These are phyloP conservation scores for Persicaria maculosa DNA, from an alignment of 148 eudicot genomes.

Conservation along the genomic window DNA sequence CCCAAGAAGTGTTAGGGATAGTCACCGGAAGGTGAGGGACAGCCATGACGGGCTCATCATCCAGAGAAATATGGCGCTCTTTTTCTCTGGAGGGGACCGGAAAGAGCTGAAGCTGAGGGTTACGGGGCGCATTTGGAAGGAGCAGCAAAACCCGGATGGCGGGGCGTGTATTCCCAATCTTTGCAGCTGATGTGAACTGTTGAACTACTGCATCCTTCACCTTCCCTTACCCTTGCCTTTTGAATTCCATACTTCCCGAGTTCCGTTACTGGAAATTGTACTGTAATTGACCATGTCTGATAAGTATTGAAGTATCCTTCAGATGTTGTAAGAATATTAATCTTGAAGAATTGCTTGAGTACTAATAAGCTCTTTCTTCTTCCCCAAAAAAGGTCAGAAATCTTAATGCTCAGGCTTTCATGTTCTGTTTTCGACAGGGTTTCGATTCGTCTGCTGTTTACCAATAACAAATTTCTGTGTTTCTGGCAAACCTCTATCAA, in stretches of 20 bases:
- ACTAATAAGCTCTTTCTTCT: neutral
- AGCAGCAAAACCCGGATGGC: slow-evolving; percentile 51
- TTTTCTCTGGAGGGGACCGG: slow-evolving; percentile 63
- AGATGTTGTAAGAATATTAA: neutral
- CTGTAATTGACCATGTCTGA: neutral
- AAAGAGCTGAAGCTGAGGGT: slow-evolving; percentile 63
- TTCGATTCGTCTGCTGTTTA: too few relatives aligned
- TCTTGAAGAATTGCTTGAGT: neutral
- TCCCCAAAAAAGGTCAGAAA: neutral
- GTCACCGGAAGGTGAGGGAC: slow-evolving; percentile 74
- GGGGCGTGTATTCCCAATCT: slow-evolving; percentile 59
- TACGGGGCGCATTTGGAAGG: slow-evolving; percentile 62
- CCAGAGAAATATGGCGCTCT: slow-evolving; percentile 61
- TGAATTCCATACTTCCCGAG: too few relatives aligned
- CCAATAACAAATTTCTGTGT: too few relatives aligned
- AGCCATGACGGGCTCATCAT: slow-evolving; percentile 75
- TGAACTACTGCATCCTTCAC: too few relatives aligned
- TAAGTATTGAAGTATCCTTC: neutral
- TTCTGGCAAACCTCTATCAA: too few relatives aligned
- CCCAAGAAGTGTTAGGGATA: slow-evolving; percentile 71
- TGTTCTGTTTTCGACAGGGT: neutral
- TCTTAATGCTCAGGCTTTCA: neutral
- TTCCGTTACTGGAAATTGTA: too few relatives aligned
- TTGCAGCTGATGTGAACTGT: slow-evolving; percentile 34
- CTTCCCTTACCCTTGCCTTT: too few relatives aligned